phyloP scores from a whole-genome alignment of 257 asterid species.

The Catharanthus roseus region DNA sequence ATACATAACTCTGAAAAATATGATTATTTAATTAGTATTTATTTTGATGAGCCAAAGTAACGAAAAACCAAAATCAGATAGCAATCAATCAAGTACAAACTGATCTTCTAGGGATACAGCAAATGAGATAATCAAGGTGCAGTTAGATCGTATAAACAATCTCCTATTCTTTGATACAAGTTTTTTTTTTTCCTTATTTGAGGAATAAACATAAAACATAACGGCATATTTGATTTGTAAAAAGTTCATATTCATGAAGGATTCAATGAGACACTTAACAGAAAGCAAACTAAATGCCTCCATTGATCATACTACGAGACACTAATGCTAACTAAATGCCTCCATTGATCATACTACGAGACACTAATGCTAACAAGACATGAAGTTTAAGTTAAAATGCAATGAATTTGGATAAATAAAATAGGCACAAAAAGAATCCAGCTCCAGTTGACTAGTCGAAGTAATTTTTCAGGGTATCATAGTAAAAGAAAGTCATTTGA shows the following conservation, averaged over 20 bases:
- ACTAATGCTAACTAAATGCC: background rate
- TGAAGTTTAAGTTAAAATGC: background rate
- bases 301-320: too few species aligned
- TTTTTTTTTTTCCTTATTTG: background rate
- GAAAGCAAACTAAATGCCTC: background rate
- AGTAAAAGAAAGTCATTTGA: background rate
- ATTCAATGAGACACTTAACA: background rate
- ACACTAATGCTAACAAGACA: background rate
- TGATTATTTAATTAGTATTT: background rate
- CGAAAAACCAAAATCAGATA: background rate
- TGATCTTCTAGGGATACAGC: background rate
- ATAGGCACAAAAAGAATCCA: background rate
- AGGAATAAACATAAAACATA: background rate
- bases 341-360: background rate
- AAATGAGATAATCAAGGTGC: background rate
- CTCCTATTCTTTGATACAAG: background rate
- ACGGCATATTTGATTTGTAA: background rate
- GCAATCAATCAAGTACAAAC: too few species aligned
- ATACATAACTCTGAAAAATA: slow-evolving; percentile 57
- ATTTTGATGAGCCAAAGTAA: background rate
- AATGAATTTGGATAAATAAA: background rate
- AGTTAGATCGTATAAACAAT: background rate
- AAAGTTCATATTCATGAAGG: background rate
- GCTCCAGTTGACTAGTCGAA: background rate
- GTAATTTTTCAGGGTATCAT: background rate